These are phyloP conservation scores for Diaporthe sp. DNA, from an alignment of 2,329 filamentous ascomycete genomes.

Conservation along the genomic window DNA sequence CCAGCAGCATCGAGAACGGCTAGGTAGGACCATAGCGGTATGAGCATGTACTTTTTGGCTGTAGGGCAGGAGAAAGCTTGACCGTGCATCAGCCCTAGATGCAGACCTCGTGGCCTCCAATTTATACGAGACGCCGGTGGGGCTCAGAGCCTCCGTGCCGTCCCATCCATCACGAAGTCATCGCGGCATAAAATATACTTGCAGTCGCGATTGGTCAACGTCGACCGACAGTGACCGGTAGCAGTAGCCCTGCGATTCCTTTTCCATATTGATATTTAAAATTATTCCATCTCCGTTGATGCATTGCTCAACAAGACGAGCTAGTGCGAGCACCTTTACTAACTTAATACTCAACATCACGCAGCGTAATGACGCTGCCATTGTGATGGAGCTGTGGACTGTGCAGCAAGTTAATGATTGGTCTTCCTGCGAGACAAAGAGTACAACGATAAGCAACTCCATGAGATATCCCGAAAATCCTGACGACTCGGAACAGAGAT, in stretches of 20 bases:
- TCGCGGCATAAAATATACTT: not conserved
- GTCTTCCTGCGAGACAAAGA: not conserved
- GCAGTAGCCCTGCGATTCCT: not conserved
- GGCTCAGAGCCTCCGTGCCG: no score
- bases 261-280: not conserved
- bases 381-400: no score
- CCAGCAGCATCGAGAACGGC: not conserved
- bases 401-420: not conserved
- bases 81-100: not conserved
- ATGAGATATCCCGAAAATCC: no score
- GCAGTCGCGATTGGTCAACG: no score
- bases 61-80: not conserved
- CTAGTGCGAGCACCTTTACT: no score
- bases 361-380: not conserved
- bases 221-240: no score
- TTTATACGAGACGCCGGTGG: not conserved
- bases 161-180: not conserved
- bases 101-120: not conserved
- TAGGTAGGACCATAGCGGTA: no score
- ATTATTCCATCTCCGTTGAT: not conserved
- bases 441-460: no score
- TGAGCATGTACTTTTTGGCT: not conserved
- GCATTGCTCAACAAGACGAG: not conserved
- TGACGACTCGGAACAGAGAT: no score
- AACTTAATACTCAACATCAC: no score